Percentiles rank a stretch among this genome's conserved stretches.
Conservation (phyloP, 768 basidiomycete genomes). For the Xanthoconium stramineum region DNA sequence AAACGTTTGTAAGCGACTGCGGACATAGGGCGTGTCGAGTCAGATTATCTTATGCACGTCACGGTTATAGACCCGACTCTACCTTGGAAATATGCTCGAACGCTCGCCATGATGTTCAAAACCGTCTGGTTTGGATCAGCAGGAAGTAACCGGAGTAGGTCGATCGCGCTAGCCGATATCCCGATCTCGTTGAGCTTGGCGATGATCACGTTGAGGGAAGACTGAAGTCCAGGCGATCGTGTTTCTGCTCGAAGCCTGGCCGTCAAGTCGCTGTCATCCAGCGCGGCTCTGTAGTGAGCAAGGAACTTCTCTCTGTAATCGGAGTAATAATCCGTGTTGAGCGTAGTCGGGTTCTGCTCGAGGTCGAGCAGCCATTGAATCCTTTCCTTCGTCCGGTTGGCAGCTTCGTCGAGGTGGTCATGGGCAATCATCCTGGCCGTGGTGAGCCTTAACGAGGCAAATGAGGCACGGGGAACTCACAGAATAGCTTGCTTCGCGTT, state of each 20-base stretch:
- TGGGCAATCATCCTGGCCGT: conserved; percentile 44
- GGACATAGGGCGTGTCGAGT: not conserved
- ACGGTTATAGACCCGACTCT: not conserved
- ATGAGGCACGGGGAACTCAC: conserved; percentile 28
- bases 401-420: conserved; percentile 47
- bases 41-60: not conserved
- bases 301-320: conserved; percentile 53
- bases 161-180: conserved; percentile 36
- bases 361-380: conserved; percentile 49
- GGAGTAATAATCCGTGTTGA: conserved; percentile 49
- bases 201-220: conserved; percentile 30
- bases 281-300: conserved; percentile 40
- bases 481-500: conserved; percentile 46
- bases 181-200: conserved; percentile 15
- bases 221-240: not conserved
- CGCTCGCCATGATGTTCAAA: conserved; percentile 65
- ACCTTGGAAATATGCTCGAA: conserved; percentile 78
- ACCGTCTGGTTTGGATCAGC: conserved; percentile 53
- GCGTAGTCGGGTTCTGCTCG: conserved; percentile 48
- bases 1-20: conserved; percentile 49
- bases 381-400: conserved; percentile 35
- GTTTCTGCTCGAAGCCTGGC: not conserved
- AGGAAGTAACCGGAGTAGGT: conserved; percentile 49
- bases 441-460: not conserved
- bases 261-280: conserved; percentile 8